phyloP scores from a whole-genome alignment of 2,329 filamentous ascomycete genomes.

The Sarocladiaceae sp. region DNA sequence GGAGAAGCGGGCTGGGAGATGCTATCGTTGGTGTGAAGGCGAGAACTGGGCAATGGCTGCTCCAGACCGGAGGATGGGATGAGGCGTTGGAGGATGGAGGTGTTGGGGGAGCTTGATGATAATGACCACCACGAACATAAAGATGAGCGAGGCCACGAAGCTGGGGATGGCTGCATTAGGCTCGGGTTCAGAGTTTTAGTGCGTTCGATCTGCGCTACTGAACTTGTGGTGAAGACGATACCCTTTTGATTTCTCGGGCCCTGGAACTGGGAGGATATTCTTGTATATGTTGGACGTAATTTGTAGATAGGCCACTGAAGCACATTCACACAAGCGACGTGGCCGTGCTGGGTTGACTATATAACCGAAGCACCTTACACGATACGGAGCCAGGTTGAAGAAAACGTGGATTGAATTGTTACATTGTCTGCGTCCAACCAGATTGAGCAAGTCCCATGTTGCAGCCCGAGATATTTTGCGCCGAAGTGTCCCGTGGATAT shows the following conservation, averaged over 20 bases:
- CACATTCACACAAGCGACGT: no score
- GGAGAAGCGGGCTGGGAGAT: slow-evolving; percentile 79
- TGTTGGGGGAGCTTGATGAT: slow-evolving; percentile 36
- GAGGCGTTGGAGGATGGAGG: slow-evolving; percentile 60
- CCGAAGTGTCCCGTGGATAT: no score
- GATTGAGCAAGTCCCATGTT: no score
- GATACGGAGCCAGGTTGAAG: no score
- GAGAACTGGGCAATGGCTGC: slow-evolving; percentile 65
- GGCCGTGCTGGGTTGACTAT: no score
- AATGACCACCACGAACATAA: slow-evolving; percentile 4
- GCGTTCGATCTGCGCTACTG: slow-evolving; percentile 3
- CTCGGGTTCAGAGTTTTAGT: no score
- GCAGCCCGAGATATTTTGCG: no score
- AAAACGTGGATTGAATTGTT: no score
- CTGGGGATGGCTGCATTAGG: neutral
- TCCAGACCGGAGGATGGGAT: slow-evolving; percentile 82
- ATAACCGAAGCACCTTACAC: no score
- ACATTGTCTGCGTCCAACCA: no score
- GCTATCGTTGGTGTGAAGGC: slow-evolving; percentile 67
- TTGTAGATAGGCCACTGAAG: no score
- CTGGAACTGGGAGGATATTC: neutral
- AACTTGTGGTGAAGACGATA: slow-evolving; percentile 3
- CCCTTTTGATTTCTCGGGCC: neutral
- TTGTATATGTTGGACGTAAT: neutral
- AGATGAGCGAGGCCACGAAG: no score